A percentile compares a stretch with the other conserved stretches of the same genome.
phyloP scores from a whole-genome alignment of 176 grass and related monocot genomes.

The Cocos nucifera region DNA sequence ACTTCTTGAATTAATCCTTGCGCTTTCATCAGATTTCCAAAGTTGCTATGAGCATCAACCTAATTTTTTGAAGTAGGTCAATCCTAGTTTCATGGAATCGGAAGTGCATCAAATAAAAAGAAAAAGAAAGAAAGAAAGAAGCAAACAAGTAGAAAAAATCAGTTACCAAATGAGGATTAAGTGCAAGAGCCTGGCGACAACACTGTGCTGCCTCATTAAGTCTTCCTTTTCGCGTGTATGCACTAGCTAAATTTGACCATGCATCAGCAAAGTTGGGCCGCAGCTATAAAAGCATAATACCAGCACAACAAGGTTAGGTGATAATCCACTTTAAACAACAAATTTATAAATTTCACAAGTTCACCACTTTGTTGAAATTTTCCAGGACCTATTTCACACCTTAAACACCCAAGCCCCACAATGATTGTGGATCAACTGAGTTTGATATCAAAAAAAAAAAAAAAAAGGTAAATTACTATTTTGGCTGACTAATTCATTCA shows the following conservation, averaged over 20 bases:
- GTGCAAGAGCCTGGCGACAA: conserved; percentile 80
- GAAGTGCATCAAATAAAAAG: background rate
- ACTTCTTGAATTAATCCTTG: conserved; percentile 93
- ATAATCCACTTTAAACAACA: conserved; percentile 1
- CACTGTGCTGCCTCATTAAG: conserved; percentile 89
- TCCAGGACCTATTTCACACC: too few relatives aligned
- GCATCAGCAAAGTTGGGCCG: conserved; percentile 89
- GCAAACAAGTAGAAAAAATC: background rate
- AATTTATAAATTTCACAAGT: background rate
- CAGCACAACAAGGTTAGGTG: conserved; percentile 13
- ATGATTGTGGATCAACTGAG: too few relatives aligned
- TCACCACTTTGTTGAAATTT: too few relatives aligned
- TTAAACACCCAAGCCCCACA: too few relatives aligned
- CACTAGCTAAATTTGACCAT: conserved; percentile 98
- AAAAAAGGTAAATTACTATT: too few relatives aligned
- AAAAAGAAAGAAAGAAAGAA: background rate
- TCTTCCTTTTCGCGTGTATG: conserved; percentile 90
- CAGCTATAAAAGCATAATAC: conserved; percentile 32
- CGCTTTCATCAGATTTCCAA: conserved; percentile 95
- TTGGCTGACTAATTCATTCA: too few relatives aligned
- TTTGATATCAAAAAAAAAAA: too few relatives aligned
- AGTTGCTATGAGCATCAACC: conserved; percentile 97
- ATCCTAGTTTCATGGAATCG: conserved; percentile 3
- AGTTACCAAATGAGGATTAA: conserved; percentile 65
- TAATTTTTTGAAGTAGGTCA: conserved; percentile 23